Conservation (phyloP, 2,329 filamentous ascomycete species). For the Neonectria faginata region DNA sequence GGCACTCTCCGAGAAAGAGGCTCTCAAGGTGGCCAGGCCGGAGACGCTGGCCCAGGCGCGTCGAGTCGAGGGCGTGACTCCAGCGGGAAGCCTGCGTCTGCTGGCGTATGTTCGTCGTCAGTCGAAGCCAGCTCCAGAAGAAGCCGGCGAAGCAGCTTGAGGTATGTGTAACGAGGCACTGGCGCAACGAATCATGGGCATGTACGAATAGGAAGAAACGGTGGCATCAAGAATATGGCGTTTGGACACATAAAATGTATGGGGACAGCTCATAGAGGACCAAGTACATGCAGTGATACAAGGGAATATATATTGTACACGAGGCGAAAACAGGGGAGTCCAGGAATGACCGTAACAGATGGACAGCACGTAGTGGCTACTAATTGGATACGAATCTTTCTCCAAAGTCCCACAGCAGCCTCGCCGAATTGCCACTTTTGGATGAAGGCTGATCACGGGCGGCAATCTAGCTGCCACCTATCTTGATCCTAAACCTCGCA, state of each 20-base stretch:
- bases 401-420: background rate
- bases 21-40: conserved; percentile 77
- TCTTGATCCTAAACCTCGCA: conserved; percentile 5
- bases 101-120: conserved; percentile 68
- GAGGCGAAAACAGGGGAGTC: conserved; percentile 1
- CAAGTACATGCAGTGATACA: conserved; percentile 21
- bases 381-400: conserved; percentile 2
- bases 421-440: background rate
- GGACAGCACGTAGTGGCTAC: background rate
- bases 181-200: background rate
- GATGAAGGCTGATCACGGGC: background rate
- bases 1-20: conserved; percentile 80
- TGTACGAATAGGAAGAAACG: conserved; percentile 17
- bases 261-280: background rate
- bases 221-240: conserved; percentile 1
- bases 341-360: background rate
- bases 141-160: background rate
- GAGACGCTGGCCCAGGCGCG: conserved; percentile 91
- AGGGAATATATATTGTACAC: conserved; percentile 10
- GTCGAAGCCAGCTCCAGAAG: background rate
- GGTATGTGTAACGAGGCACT: background rate
- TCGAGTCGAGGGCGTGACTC: conserved; percentile 83
- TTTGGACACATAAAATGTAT: conserved; percentile 3
- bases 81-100: conserved; percentile 69
- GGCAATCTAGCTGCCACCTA: background rate